Evolutionary conservation across 2,329 filamentous ascomycete genomes (phyloP).

Genomic region (Fusarium sp.): DNA sequence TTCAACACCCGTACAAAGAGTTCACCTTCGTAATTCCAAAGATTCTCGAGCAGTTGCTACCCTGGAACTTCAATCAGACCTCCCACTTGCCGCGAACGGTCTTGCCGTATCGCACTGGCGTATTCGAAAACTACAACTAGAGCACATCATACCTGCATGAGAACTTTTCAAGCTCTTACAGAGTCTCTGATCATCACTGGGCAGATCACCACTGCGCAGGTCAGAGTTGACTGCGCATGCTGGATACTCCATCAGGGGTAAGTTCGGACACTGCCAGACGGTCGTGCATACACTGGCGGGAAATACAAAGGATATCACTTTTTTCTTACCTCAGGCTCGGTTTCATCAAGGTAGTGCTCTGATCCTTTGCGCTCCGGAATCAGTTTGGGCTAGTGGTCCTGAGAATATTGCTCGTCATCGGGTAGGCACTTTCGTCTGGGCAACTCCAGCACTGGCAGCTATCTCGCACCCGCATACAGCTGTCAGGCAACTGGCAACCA

Average conservation of each 20-base stretch:
- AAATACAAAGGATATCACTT: not conserved
- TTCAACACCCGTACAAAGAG: no score
- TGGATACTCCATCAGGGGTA: not conserved
- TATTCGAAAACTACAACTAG: not conserved
- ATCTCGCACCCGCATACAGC: not conserved
- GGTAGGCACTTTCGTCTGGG: not conserved
- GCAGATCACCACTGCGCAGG: accelerated
- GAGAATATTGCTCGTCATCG: not conserved
- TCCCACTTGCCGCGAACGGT: not conserved
- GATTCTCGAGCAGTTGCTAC: not conserved
- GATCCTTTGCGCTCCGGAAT: not conserved
- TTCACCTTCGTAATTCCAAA: no score
- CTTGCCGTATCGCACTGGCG: not conserved
- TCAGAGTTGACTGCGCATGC: not conserved
- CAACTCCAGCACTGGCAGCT: not conserved
- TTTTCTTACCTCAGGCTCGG: no score
- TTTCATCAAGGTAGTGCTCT: not conserved
- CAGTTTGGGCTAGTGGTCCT: not conserved
- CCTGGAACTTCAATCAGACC: not conserved
- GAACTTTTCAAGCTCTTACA: accelerated
- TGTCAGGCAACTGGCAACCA: conserved; percentile 15
- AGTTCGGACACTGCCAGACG: not conserved
- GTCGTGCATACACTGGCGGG: not conserved
- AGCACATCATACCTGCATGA: no score
- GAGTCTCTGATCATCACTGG: accelerated